A percentile compares a stretch with the other conserved stretches of the same genome.
phyloP scores from a whole-genome alignment of 2,329 filamentous ascomycete species.

The Sporothrix pseudoabietina region DNA sequence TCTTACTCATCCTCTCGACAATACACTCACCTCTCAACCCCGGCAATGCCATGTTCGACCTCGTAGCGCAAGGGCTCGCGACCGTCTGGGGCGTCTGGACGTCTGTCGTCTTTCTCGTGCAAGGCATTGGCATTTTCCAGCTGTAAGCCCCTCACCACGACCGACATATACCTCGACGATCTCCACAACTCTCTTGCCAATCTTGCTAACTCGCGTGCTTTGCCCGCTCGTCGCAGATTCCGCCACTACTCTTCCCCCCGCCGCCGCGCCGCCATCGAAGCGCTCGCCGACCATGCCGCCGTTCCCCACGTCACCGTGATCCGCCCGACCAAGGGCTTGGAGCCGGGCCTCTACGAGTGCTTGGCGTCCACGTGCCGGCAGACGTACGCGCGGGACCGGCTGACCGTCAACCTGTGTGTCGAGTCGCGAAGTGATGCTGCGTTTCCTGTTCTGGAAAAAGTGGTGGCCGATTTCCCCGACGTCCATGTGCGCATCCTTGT shows the following conservation, averaged over 20 bases:
- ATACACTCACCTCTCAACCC: neutral
- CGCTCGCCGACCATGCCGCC: slow-evolving; percentile 47
- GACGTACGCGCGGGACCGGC: slow-evolving; percentile 72
- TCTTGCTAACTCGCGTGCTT: neutral
- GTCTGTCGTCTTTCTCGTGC: slow-evolving; percentile 54
- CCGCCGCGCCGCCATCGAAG: slow-evolving; percentile 54
- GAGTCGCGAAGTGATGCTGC: slow-evolving; percentile 74
- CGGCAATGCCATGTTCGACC: slow-evolving; percentile 30
- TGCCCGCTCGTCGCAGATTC: slow-evolving; percentile 46
- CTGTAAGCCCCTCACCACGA: slow-evolving; percentile 47
- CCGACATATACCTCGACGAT: neutral
- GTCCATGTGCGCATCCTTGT: slow-evolving; percentile 68
- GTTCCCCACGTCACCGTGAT: slow-evolving; percentile 87
- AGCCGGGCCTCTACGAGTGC: slow-evolving; percentile 88
- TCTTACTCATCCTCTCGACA: too few relatives aligned
- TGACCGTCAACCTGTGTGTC: slow-evolving; percentile 83
- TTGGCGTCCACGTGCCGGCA: slow-evolving; percentile 83
- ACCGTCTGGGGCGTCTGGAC: slow-evolving; percentile 49
- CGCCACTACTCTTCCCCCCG: slow-evolving; percentile 56
- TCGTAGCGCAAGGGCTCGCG: slow-evolving; percentile 27
- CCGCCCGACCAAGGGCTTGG: slow-evolving; percentile 88
- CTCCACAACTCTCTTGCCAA: neutral
- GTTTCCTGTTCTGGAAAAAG: slow-evolving; percentile 68
- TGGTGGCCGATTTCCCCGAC: slow-evolving; percentile 77
- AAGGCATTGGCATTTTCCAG: slow-evolving; percentile 58